Conservation (phyloP, 345 rosid genomes). For the Citrus sp. region DNA sequence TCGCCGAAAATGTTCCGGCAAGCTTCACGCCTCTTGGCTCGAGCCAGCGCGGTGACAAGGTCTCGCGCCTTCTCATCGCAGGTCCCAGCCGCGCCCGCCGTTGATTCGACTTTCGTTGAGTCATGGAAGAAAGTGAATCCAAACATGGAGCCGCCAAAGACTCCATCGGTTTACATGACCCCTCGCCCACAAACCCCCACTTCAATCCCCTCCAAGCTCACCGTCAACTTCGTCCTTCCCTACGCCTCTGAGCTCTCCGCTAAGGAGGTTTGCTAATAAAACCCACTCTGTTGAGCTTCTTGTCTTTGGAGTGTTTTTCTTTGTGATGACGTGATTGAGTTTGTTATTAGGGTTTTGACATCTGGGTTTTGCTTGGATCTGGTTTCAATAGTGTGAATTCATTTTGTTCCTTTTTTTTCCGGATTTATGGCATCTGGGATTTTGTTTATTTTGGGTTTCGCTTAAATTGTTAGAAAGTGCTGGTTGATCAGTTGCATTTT, state of each 20-base stretch:
- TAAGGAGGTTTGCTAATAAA: constrained; percentile 43
- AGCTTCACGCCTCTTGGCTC: constrained; percentile 47
- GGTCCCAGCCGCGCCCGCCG: constrained; percentile 41
- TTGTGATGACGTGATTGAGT: neutral
- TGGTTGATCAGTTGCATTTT: neutral
- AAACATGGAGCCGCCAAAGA: constrained; percentile 71
- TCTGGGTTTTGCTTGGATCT: constrained; percentile 15
- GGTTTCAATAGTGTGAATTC: neutral
- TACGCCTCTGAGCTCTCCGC: constrained; percentile 48
- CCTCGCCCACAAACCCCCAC: constrained; percentile 62
- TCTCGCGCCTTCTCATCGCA: constrained; percentile 51
- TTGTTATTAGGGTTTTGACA: constrained; percentile 1
- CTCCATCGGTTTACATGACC: constrained; percentile 66
- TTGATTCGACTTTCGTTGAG: constrained; percentile 49
- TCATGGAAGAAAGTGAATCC: constrained; percentile 75
- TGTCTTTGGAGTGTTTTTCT: neutral
- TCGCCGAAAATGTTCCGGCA: constrained; percentile 40
- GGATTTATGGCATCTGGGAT: neutral
- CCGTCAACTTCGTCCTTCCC: constrained; percentile 87
- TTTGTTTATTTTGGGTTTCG: neutral
- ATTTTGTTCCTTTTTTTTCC: neutral
- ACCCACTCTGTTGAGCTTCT: neutral
- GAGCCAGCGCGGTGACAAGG: constrained; percentile 25
- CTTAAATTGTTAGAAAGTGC: neutral
- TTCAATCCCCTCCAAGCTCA: constrained; percentile 71